Evolutionary conservation across 2,329 filamentous ascomycete genomes (phyloP).

Genomic region (Huntiella decipiens): DNA sequence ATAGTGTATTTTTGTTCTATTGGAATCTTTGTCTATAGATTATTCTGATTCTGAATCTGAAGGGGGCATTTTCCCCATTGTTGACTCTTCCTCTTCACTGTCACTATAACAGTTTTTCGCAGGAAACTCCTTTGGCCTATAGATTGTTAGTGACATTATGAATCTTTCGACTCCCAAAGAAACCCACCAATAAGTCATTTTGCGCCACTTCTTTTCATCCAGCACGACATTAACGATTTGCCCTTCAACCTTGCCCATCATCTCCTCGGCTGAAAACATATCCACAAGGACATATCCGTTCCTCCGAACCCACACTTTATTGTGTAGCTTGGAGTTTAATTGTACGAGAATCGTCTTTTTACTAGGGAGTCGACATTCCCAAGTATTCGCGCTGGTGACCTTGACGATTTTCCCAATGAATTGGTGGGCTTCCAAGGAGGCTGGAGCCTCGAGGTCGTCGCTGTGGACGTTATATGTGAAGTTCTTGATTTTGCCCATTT

Average conservation of each 20-base stretch:
- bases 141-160: not conserved
- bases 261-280: constrained; percentile 39
- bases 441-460: constrained; percentile 8
- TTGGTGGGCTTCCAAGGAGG: constrained; percentile 26
- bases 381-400: constrained; percentile 77
- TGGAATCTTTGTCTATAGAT: constrained; percentile 10
- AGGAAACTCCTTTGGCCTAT: constrained; percentile 49
- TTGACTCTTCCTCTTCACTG: constrained; percentile 48
- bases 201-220: constrained; percentile 83
- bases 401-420: constrained; percentile 60
- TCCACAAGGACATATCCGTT: constrained; percentile 78
- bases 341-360: constrained; percentile 54
- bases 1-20: constrained; percentile 6
- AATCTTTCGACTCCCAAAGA: not conserved
- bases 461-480: constrained; percentile 10
- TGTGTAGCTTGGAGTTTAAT: constrained; percentile 68
- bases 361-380: constrained; percentile 54
- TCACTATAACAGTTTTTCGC: constrained; percentile 27
- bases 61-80: constrained; percentile 68
- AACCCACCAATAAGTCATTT: constrained; percentile 63
- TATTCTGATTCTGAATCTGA: constrained; percentile 56
- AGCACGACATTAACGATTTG: constrained; percentile 87
- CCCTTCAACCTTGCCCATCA: constrained; percentile 61
- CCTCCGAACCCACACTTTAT: constrained; percentile 82
- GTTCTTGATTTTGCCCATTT: constrained; percentile 11